Base-by-base conservation (phyloP, 2,329 filamentous ascomycete species). In the Trichoderma oligosporum region DNA sequence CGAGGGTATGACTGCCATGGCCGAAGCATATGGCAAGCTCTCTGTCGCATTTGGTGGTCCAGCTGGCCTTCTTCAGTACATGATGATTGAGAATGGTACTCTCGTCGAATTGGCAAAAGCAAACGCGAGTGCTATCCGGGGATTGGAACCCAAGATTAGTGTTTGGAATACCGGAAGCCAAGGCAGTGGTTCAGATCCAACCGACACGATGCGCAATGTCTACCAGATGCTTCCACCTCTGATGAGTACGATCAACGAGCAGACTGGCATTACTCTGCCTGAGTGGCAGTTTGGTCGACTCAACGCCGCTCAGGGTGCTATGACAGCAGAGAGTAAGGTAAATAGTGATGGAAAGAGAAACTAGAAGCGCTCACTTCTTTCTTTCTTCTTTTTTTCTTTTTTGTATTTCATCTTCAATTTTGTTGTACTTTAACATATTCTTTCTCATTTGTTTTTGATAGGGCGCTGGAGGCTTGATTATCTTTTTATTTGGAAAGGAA, bases 131-230 rank as follows among this genome's bases (percentile, higher is more conserved):
- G 90, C 89, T 29, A 83, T 95, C 68, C 79, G 83, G 51, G 90
- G 90, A 24, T 74, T 95, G 63, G 82, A 91, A 70, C 91, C 91
- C 62, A 95, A 95, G 85, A 94, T 95, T 75, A 91, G 86, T 61
- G 85, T 93, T 24, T 96, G 90, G 91, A 94, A 90, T 69, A 95
- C 90, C 7, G 77, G 70, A 3, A 68, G 68, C 14, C 67, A 69
- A 18, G 75, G 72, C n/a, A 74, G 68, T 39, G 74, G 71, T 24
- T 70, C 72, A 39, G 75, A 81, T 56, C 85, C 89, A 58, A 80
- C 87, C 4, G 68, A 72, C 36, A 64, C 69, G 1, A 86, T 94
- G 73, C 80, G 89, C 62, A 92, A 93, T 64, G 80, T 95, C 35
- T 92, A 94, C 75, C 90, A 94, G 77, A 88, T 85, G 69, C 76